Conservation (phyloP, 2,329 filamentous ascomycete species). For the Hymenoscyphus fraxineus region DNA sequence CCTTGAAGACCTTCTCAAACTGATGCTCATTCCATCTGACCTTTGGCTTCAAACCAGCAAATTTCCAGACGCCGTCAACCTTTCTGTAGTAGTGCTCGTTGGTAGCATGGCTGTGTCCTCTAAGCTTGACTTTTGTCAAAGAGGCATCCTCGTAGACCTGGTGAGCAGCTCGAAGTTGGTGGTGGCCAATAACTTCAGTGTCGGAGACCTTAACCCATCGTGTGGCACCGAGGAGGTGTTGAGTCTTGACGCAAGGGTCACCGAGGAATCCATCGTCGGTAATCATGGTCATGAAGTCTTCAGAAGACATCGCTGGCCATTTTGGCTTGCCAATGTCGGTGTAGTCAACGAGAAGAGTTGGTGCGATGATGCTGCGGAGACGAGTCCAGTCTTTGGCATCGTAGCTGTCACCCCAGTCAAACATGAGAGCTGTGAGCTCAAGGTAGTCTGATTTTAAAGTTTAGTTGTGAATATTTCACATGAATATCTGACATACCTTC, state of each 20-base stretch:
- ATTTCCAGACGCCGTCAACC: conserved; percentile 31
- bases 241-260: conserved; percentile 58
- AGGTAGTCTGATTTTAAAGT: conserved; percentile 42
- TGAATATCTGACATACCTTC: conserved; percentile 1
- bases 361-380: conserved; percentile 27
- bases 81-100: conserved; percentile 31
- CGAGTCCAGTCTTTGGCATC: conserved; percentile 49
- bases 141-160: conserved; percentile 21
- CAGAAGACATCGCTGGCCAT: conserved; percentile 58
- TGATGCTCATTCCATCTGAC: conserved; percentile 31
- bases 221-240: conserved; percentile 60
- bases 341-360: conserved; percentile 53
- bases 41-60: conserved; percentile 30
- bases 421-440: conserved; percentile 47
- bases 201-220: conserved; percentile 56
- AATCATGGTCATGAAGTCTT: conserved; percentile 60
- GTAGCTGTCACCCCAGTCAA: conserved; percentile 64
- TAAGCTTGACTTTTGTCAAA: conserved; percentile 23
- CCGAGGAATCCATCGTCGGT: conserved; percentile 55
- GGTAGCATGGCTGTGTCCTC: conserved; percentile 28
- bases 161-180: conserved; percentile 29
- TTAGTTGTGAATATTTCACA: neutral
- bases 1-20: conserved; percentile 31
- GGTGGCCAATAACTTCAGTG: conserved; percentile 52
- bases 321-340: conserved; percentile 56